phyloP scores from a whole-genome alignment of 2,329 filamentous ascomycete genomes.

The Annulohypoxylon truncatum region DNA sequence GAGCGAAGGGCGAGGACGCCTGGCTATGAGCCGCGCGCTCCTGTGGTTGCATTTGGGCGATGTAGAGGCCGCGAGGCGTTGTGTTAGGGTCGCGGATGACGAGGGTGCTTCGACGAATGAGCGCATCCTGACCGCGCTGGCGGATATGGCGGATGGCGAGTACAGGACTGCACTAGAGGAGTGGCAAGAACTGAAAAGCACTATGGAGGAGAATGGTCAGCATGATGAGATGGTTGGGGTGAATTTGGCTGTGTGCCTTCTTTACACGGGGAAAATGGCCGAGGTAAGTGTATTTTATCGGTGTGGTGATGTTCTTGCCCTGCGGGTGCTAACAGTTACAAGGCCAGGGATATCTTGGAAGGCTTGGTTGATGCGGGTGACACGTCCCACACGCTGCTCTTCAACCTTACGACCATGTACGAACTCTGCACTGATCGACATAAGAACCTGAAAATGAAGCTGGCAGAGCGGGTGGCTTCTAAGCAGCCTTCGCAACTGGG shows the following conservation, averaged over 20 bases:
- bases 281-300: constrained; percentile 67
- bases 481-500: constrained; percentile 67
- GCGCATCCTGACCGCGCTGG: constrained; percentile 72
- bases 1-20: constrained; percentile 53
- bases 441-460: constrained; percentile 72
- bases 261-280: constrained; percentile 82
- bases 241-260: constrained; percentile 84
- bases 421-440: constrained; percentile 88
- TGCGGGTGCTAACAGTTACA: constrained; percentile 42
- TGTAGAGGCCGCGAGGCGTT: constrained; percentile 70
- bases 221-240: constrained; percentile 78
- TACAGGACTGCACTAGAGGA: constrained; percentile 71
- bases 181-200: constrained; percentile 67
- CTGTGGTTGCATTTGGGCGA: constrained; percentile 85
- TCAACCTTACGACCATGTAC: constrained; percentile 92
- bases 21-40: constrained; percentile 67
- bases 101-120: constrained; percentile 53
- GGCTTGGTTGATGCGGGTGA: constrained; percentile 69
- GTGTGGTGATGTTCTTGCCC: neutral
- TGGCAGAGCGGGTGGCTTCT: constrained; percentile 77
- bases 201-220: constrained; percentile 54
- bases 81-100: constrained; percentile 57
- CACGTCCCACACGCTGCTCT: constrained; percentile 82
- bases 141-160: constrained; percentile 81
- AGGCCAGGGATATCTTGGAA: constrained; percentile 77